Conservation (phyloP, 306 rosid genomes). For the Alnus rubra region DNA sequence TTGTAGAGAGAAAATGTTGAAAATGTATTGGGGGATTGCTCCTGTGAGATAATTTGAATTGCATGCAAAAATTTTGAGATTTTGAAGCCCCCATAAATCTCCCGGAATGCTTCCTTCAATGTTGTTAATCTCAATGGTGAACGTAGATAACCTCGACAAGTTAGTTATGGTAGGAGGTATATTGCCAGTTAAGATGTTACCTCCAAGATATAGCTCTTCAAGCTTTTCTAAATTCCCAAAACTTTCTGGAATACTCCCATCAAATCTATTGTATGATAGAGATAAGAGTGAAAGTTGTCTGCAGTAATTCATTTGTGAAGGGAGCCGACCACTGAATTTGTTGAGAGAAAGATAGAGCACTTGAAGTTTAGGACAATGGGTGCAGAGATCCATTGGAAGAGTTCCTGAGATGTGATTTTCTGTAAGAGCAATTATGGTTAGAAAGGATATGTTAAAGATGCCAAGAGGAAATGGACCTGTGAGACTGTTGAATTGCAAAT, state of each 20-base stretch:
- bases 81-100: background rate
- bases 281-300: background rate
- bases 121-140: background rate
- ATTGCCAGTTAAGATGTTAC: background rate
- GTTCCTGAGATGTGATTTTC: background rate
- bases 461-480: background rate
- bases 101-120: background rate
- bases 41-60: background rate
- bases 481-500: accelerated
- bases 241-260: background rate
- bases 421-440: background rate
- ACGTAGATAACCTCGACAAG: background rate
- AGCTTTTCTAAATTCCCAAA: background rate
- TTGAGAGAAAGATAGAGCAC: accelerated
- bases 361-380: background rate
- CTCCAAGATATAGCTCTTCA: background rate
- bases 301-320: background rate
- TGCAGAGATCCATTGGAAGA: background rate
- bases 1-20: background rate
- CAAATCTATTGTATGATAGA: background rate
- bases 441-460: background rate
- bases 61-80: accelerated
- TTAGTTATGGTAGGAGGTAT: slow-evolving; percentile 1
- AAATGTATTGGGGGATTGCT: background rate
- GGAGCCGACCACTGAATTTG: background rate